These are phyloP conservation scores for Fragaria ananassa DNA, from an alignment of 306 rosid species.

Conservation along the genomic window DNA sequence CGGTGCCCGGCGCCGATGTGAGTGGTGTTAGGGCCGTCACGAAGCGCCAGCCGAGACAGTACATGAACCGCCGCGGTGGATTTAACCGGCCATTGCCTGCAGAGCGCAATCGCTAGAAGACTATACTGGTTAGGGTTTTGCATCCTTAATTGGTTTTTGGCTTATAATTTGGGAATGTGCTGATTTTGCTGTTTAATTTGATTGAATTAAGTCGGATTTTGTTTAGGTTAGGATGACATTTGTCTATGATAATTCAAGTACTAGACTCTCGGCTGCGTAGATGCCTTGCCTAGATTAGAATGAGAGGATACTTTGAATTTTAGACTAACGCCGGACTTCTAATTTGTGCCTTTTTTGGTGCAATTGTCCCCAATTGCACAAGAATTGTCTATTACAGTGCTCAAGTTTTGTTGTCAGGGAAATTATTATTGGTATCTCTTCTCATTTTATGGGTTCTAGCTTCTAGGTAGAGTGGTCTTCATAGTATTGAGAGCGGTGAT, in stretches of 20 bases:
- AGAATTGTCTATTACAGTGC: neutral
- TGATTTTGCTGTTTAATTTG: neutral
- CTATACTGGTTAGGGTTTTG: conserved; percentile 29
- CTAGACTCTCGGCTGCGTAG: neutral
- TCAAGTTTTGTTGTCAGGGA: neutral
- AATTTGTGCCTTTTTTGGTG: neutral
- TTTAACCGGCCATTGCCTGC: conserved; percentile 98
- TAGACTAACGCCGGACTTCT: neutral
- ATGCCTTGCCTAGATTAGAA: neutral
- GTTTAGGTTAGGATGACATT: neutral
- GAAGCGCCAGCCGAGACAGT: conserved; percentile 90
- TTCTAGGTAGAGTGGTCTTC: neutral
- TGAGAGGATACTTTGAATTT: neutral
- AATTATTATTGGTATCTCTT: neutral
- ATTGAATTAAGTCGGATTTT: neutral
- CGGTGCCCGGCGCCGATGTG: conserved; percentile 81
- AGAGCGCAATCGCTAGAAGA: conserved; percentile 67
- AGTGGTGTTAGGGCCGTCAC: conserved; percentile 83
- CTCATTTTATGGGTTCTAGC: neutral
- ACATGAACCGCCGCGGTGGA: conserved; percentile 97
- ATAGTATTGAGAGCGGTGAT: neutral
- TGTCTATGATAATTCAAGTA: neutral
- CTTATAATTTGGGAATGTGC: neutral
- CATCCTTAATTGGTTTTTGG: neutral
- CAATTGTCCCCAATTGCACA: neutral